A percentile compares a stretch with the other conserved stretches of the same genome.
phyloP scores from a whole-genome alignment of 306 rosid genomes.

The Abrus pulchellus region DNA sequence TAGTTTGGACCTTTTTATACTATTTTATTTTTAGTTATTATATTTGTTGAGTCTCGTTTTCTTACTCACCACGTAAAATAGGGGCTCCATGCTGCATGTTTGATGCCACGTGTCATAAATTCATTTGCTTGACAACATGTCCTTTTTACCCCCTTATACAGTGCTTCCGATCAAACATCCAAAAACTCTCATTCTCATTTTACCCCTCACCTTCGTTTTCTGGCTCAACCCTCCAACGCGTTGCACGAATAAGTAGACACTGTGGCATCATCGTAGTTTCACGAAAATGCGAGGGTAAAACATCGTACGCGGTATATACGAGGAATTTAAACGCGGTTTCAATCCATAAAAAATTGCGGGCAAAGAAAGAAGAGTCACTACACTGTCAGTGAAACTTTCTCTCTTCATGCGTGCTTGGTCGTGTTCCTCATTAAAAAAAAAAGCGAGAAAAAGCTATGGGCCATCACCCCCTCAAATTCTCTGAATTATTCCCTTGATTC shows the following conservation, averaged over 20 bases:
- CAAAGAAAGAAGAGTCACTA: background rate
- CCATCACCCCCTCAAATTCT: constrained; percentile 43
- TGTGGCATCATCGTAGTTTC: constrained; percentile 41
- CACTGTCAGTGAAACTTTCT: constrained; percentile 10
- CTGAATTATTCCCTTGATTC: constrained; percentile 51
- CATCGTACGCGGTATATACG: constrained; percentile 55
- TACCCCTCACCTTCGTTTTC: constrained; percentile 9
- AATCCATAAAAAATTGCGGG: background rate
- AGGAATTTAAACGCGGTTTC: constrained; percentile 57
- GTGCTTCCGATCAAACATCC: background rate
- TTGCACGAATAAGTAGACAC: background rate
- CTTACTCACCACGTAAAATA: constrained; percentile 51
- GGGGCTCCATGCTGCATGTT: background rate
- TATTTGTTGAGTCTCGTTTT: constrained; percentile 25
- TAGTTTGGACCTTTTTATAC: background rate
- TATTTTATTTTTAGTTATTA: background rate
- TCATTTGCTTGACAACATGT: constrained; percentile 45
- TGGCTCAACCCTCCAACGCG: background rate
- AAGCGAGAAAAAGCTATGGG: constrained; percentile 41
- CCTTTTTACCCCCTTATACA: background rate
- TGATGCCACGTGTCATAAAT: constrained; percentile 25
- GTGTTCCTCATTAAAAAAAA: background rate
- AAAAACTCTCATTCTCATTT: constrained; percentile 3
- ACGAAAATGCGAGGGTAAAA: background rate
- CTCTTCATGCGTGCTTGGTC: background rate